phyloP scores from a whole-genome alignment of 352 stramenopile genomes.

The Pythium aphanidermatum region DNA sequence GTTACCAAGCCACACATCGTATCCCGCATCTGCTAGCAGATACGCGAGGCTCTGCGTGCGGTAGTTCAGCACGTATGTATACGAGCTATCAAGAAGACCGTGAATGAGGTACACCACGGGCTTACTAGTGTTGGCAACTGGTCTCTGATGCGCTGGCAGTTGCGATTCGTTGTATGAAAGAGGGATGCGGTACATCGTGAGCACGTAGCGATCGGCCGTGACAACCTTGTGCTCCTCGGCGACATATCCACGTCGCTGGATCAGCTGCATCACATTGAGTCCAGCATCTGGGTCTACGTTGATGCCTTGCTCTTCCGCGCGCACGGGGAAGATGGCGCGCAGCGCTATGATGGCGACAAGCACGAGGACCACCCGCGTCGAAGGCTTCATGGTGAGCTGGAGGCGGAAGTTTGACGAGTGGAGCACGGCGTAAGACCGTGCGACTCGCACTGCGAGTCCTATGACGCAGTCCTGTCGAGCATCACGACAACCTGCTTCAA shows the following conservation, averaged over 20 bases:
- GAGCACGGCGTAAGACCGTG: no score
- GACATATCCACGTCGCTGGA: constrained; percentile 38
- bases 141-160: constrained; percentile 9
- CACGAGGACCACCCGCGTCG: neutral
- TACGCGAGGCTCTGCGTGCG: constrained; percentile 54
- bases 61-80: constrained; percentile 57
- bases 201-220: constrained; percentile 48
- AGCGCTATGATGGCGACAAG: neutral
- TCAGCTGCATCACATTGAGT: constrained; percentile 40
- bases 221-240: constrained; percentile 55
- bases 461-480: no score
- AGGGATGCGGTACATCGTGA: constrained; percentile 60
- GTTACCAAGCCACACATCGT: constrained; percentile 61
- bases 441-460: no score
- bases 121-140: constrained; percentile 25
- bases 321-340: constrained; percentile 11
- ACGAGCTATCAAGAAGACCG: constrained; percentile 53
- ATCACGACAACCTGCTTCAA: no score
- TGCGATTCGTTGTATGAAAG: constrained; percentile 48
- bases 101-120: constrained; percentile 41
- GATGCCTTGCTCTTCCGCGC: constrained; percentile 11
- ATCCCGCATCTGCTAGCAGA: constrained; percentile 47
- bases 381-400: constrained; percentile 1
- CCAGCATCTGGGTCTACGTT: constrained; percentile 39
- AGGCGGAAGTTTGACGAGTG: no score